Evolutionary conservation across 352 stramenopile species (phyloP), one percentile per base, ranked within the genome.

Genomic region (Globisporangium cylindrosporum): DNA sequence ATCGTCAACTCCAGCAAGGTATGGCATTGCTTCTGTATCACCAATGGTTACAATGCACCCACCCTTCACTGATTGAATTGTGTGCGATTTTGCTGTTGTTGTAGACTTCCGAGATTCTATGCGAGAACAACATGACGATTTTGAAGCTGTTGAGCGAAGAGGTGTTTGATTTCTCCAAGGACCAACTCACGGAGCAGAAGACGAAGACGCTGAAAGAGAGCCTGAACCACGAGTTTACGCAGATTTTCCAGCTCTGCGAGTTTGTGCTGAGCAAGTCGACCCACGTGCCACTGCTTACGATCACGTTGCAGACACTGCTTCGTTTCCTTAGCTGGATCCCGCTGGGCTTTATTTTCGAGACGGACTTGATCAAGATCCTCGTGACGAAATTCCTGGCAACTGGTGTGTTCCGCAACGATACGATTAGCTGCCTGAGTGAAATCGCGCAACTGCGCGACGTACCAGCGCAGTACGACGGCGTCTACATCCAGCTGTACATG

Each of bases 71-170:
- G 53, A 59, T 7, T 14, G 43, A 24, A 59, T 38, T 38, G 7
- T 58, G 24, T 59, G 53, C 18, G 53, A 12, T 18, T 36, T 58
- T 5, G 3, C 22, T 56, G 38, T 59, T 20, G 41, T 76, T 81
- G 25, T 86, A 97, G 77, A 98, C 91, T 36, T 98, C 87, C 12
- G 98, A 99, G 80, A 86, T 99, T 22, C 78, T 99, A 43, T 99
- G 98, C 74, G 97, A 99, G 78, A 99, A 99, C 88, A 99, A 99
- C 82, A 99, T 99, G 97, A 97, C 96, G 59, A 99, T 99, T 66
- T 81, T 99, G 29, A 99, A 99, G 80, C 84, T 99, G 43, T 82
- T 99, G 43, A 98, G 92, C 64, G 98, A 99, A 78, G 98, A 99
- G 72, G 89, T 98, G 36, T 99, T 99, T 81, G 97, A 99, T 68